phyloP scores from a whole-genome alignment of 495 filamentous ascomycete species.

The Schizothecium vesticola region DNA sequence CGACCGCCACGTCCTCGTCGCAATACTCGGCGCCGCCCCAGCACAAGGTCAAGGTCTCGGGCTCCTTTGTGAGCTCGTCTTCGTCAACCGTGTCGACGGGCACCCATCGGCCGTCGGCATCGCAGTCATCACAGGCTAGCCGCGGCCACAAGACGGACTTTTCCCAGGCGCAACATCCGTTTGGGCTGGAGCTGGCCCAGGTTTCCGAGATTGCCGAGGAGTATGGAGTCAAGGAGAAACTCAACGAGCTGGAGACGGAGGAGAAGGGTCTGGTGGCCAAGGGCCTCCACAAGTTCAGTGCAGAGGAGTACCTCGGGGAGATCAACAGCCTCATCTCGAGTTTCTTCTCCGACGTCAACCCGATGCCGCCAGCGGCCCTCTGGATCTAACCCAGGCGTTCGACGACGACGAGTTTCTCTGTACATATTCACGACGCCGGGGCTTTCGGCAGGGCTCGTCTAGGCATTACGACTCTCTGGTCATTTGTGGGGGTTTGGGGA shows the following conservation, averaged over 20 bases:
- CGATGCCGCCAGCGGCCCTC: conserved; percentile 7
- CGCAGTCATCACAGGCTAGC: conserved; percentile 8
- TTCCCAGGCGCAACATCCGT: conserved; percentile 45
- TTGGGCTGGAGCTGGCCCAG: conserved; percentile 69
- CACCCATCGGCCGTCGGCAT: conserved; percentile 24
- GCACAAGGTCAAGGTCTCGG: conserved; percentile 30
- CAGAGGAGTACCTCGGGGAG: conserved; percentile 79
- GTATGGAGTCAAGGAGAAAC: conserved; percentile 58
- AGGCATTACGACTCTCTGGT: neutral
- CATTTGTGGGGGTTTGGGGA: neutral
- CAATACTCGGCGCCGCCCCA: conserved; percentile 26
- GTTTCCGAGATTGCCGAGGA: conserved; percentile 83
- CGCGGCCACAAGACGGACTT: conserved; percentile 27
- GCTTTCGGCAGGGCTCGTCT: neutral
- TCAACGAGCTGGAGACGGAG: conserved; percentile 65
- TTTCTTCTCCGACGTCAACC: conserved; percentile 27
- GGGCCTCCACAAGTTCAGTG: conserved; percentile 69
- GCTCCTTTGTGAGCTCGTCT: neutral
- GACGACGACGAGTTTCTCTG: conserved; percentile 10
- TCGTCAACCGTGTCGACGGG: neutral
- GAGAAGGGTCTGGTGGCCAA: conserved; percentile 58
- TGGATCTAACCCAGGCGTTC: conserved; percentile 15
- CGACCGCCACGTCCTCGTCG: conserved; percentile 37
- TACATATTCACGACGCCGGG: conserved; percentile 16
- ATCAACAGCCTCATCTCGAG: conserved; percentile 61